Conservation (phyloP, 495 filamentous ascomycete genomes). For the Aeminium ludgeri region DNA sequence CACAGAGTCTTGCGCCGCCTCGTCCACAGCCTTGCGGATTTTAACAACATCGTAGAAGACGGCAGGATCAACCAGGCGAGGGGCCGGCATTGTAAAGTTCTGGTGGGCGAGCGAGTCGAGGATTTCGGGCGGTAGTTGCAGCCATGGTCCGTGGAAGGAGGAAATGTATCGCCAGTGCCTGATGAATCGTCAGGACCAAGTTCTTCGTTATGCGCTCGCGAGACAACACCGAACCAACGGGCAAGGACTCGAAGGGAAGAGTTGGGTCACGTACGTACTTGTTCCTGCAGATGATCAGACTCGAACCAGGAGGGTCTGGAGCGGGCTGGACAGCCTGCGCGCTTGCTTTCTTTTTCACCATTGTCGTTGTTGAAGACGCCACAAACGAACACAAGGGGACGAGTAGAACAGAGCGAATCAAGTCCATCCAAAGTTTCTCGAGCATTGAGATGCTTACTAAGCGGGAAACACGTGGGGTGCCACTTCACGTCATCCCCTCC, state of each 20-base stretch:
- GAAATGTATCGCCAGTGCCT: constrained; percentile 77
- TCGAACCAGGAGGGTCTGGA: constrained; percentile 29
- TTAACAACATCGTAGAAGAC: constrained; percentile 72
- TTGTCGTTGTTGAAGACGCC: background rate
- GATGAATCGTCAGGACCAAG: constrained; percentile 4
- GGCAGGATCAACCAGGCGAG: constrained; percentile 60
- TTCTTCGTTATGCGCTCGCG: background rate
- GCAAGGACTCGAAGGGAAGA: background rate
- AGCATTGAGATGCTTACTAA: too few relatives aligned
- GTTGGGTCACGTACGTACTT: constrained; percentile 35
- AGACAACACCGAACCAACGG: background rate
- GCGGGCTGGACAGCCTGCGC: constrained; percentile 1
- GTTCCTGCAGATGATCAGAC: constrained; percentile 55
- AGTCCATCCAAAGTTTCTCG: too few relatives aligned
- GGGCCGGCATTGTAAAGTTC: constrained; percentile 59
- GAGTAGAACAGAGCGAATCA: too few relatives aligned
- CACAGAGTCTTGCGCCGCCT: constrained; percentile 58
- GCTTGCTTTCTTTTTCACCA: constrained; percentile 16
- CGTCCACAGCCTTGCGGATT: constrained; percentile 58
- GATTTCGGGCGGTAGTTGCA: constrained; percentile 67
- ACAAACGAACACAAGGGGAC: background rate
- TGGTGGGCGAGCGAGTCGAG: constrained; percentile 60
- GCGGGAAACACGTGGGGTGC: too few relatives aligned
- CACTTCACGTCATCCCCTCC: too few relatives aligned
- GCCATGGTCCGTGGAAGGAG: constrained; percentile 69